Percentiles rank a stretch among this genome's conserved stretches.
Evolutionary conservation across 202 grass and related monocot species (phyloP).

Genomic region (Musa balbisiana): DNA sequence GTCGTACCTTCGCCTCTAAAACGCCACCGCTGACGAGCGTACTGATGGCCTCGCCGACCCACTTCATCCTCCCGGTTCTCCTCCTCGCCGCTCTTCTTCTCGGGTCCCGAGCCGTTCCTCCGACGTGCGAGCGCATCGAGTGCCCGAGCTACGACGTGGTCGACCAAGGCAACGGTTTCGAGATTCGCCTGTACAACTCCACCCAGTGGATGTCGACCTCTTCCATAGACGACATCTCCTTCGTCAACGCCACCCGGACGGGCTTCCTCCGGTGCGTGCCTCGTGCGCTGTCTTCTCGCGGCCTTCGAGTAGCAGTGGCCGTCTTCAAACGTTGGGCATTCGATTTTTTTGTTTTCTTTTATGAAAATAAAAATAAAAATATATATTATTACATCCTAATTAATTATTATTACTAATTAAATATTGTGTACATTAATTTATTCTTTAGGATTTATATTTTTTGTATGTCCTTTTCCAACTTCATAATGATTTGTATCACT

Average conservation of each 20-base stretch:
- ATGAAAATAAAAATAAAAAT: neutral
- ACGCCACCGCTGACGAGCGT: neutral
- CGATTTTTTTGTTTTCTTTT: neutral
- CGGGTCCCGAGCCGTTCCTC: conserved; percentile 25
- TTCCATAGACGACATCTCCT: conserved; percentile 77
- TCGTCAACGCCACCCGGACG: conserved; percentile 65
- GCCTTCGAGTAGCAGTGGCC: neutral
- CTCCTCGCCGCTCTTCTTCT: neutral
- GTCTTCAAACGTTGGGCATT: neutral
- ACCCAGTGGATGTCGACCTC: conserved; percentile 59
- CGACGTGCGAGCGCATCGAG: conserved; percentile 87
- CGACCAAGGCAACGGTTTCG: conserved; percentile 76
- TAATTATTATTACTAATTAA: neutral
- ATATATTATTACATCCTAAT: too few relatives aligned
- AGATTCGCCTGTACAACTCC: conserved; percentile 74
- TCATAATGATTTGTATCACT: neutral
- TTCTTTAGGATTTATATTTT: neutral
- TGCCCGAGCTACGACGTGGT: conserved; percentile 82
- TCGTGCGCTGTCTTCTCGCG: neutral
- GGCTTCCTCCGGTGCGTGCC: conserved; percentile 62
- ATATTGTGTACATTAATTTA: neutral
- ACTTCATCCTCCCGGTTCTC: conserved; percentile 18
- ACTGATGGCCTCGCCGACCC: neutral
- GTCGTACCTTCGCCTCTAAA: too few relatives aligned
- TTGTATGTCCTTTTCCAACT: neutral